Evolutionary conservation across 2,329 filamentous ascomycete genomes (phyloP), one percentile per base, ranked within the genome.

Genomic region (Colletotrichum spinosum): DNA sequence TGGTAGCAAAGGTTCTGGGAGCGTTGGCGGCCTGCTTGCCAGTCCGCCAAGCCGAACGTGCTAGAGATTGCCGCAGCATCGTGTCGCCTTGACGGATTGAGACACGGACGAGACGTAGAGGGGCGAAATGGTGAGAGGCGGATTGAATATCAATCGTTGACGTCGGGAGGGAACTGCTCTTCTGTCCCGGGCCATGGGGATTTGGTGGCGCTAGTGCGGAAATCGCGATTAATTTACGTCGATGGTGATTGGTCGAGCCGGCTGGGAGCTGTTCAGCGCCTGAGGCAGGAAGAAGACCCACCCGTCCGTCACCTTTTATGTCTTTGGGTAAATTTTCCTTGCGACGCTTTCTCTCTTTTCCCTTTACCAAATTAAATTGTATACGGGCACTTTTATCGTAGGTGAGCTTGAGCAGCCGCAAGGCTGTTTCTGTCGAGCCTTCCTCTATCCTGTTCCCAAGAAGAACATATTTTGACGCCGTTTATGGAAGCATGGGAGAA

Each of bases 1-100:
- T 94, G 74, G 90, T 92, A 81, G 92, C 88, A 85, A 99, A 97
- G 75, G 91, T 84, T 83, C 94, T 90, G 79, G 89, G 85, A 81
- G 87, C 87, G 78, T 80, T 82, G 78, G 80, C 82, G 76, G 82
- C 82, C 76, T 83, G 84, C 77, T 83, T 84, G 81, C 86, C 81
- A 74, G 85, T 84, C 86, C 87, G 87, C 84, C 87, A 87, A 82
- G 87, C 85, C 84, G 88, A 88, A 82, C 87, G 87, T 81, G 86
- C 86, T 78, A 90, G 81, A 81, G 86, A 83, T 77, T 88, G 85
- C 84, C 88, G 86, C 80, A 90, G 84, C 88, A 90, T 90, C 81
- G 83, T 88, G 80, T 83, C 84, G 84, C 84, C 84, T 83, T 81
- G 82, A 84, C 83, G 82, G 82, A 78, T 76, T 75, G 74, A 77